Evolutionary conservation across 108 stramenopile genomes (phyloP).

Genomic region (Cyclostephanos invisitatus): DNA sequence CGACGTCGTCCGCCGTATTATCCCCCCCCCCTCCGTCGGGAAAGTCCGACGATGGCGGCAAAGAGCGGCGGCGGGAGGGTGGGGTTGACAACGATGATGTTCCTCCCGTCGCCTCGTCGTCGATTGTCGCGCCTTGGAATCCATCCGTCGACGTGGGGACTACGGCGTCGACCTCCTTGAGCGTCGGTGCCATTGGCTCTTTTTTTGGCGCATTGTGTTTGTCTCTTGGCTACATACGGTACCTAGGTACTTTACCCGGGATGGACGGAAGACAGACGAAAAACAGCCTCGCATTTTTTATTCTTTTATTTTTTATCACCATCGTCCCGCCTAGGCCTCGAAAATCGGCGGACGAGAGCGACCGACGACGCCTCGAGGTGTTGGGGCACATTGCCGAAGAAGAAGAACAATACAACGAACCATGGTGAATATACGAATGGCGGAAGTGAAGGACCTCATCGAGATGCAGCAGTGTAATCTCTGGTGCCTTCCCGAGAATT

Average conservation of each 20-base stretch:
- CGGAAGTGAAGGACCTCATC: constrained; percentile 89
- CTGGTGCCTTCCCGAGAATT: constrained; percentile 99
- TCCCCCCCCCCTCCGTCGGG: not conserved
- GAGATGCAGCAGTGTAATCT: constrained; percentile 98
- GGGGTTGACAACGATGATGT: not conserved
- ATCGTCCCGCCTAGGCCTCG: too few species aligned
- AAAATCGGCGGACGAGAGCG: too few species aligned
- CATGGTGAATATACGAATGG: constrained; percentile 92
- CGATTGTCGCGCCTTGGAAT: not conserved
- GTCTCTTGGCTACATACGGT: too few species aligned
- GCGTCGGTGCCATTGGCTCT: constrained; percentile 14
- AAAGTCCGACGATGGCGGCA: not conserved
- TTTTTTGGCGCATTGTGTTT: too few species aligned
- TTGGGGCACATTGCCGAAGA: too few species aligned
- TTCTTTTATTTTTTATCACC: too few species aligned
- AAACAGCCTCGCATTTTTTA: too few species aligned
- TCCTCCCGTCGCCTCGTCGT: not conserved
- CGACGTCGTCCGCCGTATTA: not conserved
- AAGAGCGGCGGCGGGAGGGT: not conserved
- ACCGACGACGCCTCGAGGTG: too few species aligned
- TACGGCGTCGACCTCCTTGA: constrained; percentile 1
- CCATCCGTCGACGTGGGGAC: not conserved
- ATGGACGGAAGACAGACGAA: not conserved
- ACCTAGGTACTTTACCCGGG: too few species aligned
- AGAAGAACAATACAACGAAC: constrained; percentile 16